These are phyloP conservation scores for Daldinia sp. DNA, from an alignment of 2,329 filamentous ascomycete genomes.

Conservation along the genomic window DNA sequence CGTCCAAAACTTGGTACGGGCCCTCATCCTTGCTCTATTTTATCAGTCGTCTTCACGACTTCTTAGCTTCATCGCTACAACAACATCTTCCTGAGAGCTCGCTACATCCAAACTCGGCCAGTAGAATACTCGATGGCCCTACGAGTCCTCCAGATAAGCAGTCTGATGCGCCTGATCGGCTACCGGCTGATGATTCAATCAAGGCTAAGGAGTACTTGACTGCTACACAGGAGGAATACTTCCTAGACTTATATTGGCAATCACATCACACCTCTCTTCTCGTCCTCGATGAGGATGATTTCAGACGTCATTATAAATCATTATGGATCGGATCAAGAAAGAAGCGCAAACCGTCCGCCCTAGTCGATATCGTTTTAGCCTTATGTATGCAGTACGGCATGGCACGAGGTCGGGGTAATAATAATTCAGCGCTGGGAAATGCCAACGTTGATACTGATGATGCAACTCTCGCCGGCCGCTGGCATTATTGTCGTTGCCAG, in stretches of 20 bases:
- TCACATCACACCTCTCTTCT: slow-evolving; percentile 57
- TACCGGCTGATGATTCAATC: slow-evolving; percentile 10
- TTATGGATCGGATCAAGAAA: slow-evolving; percentile 52
- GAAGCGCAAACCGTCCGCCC: slow-evolving; percentile 57
- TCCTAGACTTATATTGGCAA: slow-evolving; percentile 61
- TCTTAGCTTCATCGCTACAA: slow-evolving; percentile 49
- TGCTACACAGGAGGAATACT: slow-evolving; percentile 58
- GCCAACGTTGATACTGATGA: slow-evolving; percentile 46
- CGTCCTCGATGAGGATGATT: slow-evolving; percentile 58
- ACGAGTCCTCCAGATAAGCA: slow-evolving; percentile 20
- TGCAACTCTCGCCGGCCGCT: slow-evolving; percentile 57
- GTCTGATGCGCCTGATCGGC: slow-evolving; percentile 2
- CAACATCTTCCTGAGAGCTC: slow-evolving; percentile 45
- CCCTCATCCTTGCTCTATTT: slow-evolving; percentile 57
- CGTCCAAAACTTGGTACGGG: slow-evolving; percentile 55
- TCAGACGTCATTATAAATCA: slow-evolving; percentile 57
- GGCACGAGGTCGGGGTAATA: slow-evolving; percentile 42
- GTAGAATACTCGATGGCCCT: slow-evolving; percentile 25
- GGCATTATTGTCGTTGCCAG: slow-evolving; percentile 60
- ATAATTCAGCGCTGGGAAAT: slow-evolving; percentile 1
- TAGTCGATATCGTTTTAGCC: slow-evolving; percentile 65
- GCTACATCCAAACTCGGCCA: slow-evolving; percentile 47
- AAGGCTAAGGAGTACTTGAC: slow-evolving; percentile 49
- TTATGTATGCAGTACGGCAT: slow-evolving; percentile 62
- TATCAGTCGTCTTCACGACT: slow-evolving; percentile 53